Conservation (phyloP, 2,329 filamentous ascomycete species). For the Onygenales sp. region DNA sequence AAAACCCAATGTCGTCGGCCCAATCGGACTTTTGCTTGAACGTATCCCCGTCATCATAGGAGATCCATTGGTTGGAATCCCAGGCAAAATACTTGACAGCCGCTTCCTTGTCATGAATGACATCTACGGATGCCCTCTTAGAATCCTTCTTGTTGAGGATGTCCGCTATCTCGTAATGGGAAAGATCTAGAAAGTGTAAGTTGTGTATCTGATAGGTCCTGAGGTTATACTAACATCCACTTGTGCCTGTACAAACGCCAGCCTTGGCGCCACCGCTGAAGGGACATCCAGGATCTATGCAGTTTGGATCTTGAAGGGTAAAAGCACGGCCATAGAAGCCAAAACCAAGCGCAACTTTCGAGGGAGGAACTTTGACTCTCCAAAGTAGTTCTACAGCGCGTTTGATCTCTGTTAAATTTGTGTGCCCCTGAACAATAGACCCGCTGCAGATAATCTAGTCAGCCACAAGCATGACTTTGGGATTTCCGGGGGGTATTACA, state of each 20-base stretch:
- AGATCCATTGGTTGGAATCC: slow-evolving; percentile 5
- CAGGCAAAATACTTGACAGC: background rate
- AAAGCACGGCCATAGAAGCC: slow-evolving; percentile 41
- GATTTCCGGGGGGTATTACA: background rate
- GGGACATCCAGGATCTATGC: slow-evolving; percentile 16
- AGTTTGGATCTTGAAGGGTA: slow-evolving; percentile 18
- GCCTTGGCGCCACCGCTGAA: slow-evolving; percentile 15
- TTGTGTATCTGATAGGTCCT: background rate
- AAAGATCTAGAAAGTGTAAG: slow-evolving; percentile 13
- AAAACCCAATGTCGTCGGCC: slow-evolving; percentile 6
- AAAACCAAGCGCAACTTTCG: slow-evolving; percentile 28
- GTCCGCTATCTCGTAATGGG: slow-evolving; percentile 23
- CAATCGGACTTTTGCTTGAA: slow-evolving; percentile 4
- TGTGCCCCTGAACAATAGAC: slow-evolving; percentile 22
- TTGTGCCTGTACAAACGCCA: slow-evolving; percentile 19
- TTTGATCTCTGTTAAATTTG: slow-evolving; percentile 22
- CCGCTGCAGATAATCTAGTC: background rate
- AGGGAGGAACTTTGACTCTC: slow-evolving; percentile 16
- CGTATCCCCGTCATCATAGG: slow-evolving; percentile 9
- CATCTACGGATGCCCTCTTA: background rate
- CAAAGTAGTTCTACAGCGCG: slow-evolving; percentile 14
- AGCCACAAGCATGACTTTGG: background rate
- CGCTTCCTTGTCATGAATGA: background rate
- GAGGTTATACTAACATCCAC: background rate
- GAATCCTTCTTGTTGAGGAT: slow-evolving; percentile 10